Conservation (phyloP, 2,329 filamentous ascomycete genomes). For the Pseudophaeomoniella oleicola region DNA sequence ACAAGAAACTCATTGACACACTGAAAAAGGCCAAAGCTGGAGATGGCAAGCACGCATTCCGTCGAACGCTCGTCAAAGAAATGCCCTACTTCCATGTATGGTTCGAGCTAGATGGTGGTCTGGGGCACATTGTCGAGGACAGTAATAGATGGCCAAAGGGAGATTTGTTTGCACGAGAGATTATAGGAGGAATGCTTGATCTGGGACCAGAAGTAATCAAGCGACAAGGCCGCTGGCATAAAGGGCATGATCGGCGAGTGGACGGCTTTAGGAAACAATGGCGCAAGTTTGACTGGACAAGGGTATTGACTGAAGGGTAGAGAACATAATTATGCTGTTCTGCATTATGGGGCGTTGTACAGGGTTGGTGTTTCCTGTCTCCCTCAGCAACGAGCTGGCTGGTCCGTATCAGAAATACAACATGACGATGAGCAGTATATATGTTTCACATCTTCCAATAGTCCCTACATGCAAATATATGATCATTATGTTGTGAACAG, state of each 20-base stretch:
- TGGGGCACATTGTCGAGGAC: slow-evolving; percentile 89
- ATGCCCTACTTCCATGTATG: slow-evolving; percentile 98
- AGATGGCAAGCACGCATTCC: slow-evolving; percentile 67
- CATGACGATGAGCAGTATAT: no score
- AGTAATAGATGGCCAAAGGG: slow-evolving; percentile 71
- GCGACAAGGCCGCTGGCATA: slow-evolving; percentile 74
- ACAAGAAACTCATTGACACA: slow-evolving; percentile 89
- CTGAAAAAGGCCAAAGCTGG: slow-evolving; percentile 41
- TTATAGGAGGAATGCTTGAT: slow-evolving; percentile 85
- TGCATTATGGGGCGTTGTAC: no score
- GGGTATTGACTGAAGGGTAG: slow-evolving; percentile 38
- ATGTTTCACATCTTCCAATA: no score
- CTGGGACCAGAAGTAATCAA: slow-evolving; percentile 69
- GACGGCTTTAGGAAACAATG: slow-evolving; percentile 73
- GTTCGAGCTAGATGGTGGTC: slow-evolving; percentile 82
- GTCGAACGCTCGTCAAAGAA: slow-evolving; percentile 73
- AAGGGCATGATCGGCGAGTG: slow-evolving; percentile 48
- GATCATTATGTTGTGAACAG: no score
- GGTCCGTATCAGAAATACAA: no score
- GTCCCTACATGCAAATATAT: no score
- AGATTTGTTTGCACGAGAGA: slow-evolving; percentile 83
- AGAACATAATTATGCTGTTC: no score
- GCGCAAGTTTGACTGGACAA: slow-evolving; percentile 87
- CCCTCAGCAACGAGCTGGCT: no score
- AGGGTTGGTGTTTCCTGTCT: no score